Conservation (phyloP, 2,329 filamentous ascomycete genomes). For the Trichoderma endophyticum region DNA sequence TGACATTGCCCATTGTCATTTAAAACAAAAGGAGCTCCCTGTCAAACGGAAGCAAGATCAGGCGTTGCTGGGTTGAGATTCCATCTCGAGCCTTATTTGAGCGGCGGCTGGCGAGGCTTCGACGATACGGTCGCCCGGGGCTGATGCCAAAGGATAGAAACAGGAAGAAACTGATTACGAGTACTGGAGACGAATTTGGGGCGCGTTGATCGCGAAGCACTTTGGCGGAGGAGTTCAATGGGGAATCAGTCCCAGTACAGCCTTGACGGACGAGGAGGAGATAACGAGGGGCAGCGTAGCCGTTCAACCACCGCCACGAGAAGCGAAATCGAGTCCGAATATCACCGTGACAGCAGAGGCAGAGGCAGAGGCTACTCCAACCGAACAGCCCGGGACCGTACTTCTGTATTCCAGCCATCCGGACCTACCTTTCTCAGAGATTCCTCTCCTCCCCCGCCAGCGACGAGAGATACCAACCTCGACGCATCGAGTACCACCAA, state of each 20-base stretch:
- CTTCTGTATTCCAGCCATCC: conserved; percentile 13
- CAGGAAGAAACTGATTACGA: not conserved
- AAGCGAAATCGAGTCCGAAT: not conserved
- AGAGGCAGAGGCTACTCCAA: not conserved
- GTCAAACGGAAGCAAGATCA: not conserved
- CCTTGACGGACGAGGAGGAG: not conserved
- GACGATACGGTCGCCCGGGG: not conserved
- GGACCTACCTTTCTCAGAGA: not conserved
- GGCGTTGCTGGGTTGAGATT: not conserved
- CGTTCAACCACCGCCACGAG: not conserved
- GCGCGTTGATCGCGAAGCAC: not conserved
- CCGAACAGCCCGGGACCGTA: not conserved
- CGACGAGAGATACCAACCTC: not conserved
- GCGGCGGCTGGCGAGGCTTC: not conserved
- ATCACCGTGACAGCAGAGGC: not conserved
- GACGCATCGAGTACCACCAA: conserved; percentile 16
- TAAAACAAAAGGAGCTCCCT: conserved; percentile 8
- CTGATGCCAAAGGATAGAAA: not conserved
- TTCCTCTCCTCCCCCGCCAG: not conserved
- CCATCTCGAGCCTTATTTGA: not conserved
- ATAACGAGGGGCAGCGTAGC: not conserved
- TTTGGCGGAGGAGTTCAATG: not conserved
- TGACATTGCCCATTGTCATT: not conserved
- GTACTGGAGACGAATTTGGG: not conserved
- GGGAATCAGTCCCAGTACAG: not conserved